A percentile compares a stretch with the other conserved stretches of the same genome.
phyloP scores from a whole-genome alignment of 2,329 filamentous ascomycete species.

The Didymella pomorum region DNA sequence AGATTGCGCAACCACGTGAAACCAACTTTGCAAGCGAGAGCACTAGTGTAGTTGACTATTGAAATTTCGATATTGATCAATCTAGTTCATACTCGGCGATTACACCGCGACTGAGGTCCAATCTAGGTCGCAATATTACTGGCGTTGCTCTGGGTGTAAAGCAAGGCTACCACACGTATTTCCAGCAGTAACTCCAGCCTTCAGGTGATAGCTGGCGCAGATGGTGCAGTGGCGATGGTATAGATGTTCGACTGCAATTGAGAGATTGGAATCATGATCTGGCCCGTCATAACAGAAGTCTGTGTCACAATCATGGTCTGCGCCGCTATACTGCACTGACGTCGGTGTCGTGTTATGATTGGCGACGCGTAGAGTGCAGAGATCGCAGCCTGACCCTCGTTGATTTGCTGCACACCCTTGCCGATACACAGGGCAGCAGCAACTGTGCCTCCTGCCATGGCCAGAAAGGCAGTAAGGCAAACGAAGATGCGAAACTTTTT shows the following conservation, averaged over 20 bases:
- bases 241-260: background rate
- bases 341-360: background rate
- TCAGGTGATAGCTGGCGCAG: background rate
- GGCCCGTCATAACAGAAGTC: background rate
- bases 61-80: background rate
- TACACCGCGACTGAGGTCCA: background rate
- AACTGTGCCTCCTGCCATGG: background rate
- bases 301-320: slow-evolving; percentile 2
- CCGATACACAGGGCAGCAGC: background rate
- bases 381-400: background rate
- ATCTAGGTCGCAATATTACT: background rate
- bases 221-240: background rate
- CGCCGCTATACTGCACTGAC: background rate
- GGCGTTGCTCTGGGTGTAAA: background rate
- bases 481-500: slow-evolving; percentile 1
- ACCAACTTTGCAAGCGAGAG: background rate
- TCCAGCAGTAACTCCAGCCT: background rate
- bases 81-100: background rate
- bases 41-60: background rate
- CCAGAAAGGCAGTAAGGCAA: background rate
- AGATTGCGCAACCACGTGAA: background rate
- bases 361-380: background rate
- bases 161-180: background rate
- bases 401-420: background rate
- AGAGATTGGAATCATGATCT: background rate